Evolutionary conservation across 805 yeast species (phyloP).

Genomic region (Candida sonorensis): DNA sequence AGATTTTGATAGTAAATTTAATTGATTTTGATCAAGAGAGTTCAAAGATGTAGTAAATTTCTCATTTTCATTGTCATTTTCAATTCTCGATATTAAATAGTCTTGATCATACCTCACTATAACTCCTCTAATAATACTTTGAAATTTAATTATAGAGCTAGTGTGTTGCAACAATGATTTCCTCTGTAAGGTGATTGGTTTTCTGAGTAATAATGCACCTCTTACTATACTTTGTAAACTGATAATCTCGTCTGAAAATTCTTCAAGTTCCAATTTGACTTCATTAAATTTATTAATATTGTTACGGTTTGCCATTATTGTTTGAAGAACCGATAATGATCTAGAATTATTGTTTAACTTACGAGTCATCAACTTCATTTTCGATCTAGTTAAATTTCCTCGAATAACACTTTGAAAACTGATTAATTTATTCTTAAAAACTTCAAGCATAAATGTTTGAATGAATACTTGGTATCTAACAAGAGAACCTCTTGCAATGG

Average conservation of each 20-base stretch:
- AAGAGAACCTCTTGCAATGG: slow-evolving; percentile 63
- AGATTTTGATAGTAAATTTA: slow-evolving; percentile 10
- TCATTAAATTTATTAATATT: slow-evolving; percentile 14
- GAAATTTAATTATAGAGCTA: slow-evolving; percentile 27
- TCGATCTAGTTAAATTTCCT: slow-evolving; percentile 34
- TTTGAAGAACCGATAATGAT: slow-evolving; percentile 34
- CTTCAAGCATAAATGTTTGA: slow-evolving; percentile 51
- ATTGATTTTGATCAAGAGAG: no score
- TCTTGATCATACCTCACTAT: slow-evolving; percentile 19
- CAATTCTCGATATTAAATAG: slow-evolving; percentile 3
- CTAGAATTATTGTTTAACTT: slow-evolving; percentile 15
- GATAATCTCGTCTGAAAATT: slow-evolving; percentile 18
- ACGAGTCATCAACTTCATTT: slow-evolving; percentile 15
- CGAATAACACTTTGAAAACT: slow-evolving; percentile 44
- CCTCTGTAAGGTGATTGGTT: slow-evolving; percentile 11
- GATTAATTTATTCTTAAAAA: slow-evolving; percentile 45
- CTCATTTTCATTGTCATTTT: no score
- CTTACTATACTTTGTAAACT: slow-evolving; percentile 31
- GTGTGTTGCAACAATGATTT: slow-evolving; percentile 17
- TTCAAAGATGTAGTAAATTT: no score
- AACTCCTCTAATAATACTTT: slow-evolving; percentile 37
- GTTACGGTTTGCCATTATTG: slow-evolving; percentile 27
- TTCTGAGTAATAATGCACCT: slow-evolving; percentile 21
- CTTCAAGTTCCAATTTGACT: slow-evolving; percentile 10
- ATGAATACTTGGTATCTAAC: slow-evolving; percentile 60